Evolutionary conservation across 495 filamentous ascomycete species (phyloP).

Genomic region (Lepraria neglecta): DNA sequence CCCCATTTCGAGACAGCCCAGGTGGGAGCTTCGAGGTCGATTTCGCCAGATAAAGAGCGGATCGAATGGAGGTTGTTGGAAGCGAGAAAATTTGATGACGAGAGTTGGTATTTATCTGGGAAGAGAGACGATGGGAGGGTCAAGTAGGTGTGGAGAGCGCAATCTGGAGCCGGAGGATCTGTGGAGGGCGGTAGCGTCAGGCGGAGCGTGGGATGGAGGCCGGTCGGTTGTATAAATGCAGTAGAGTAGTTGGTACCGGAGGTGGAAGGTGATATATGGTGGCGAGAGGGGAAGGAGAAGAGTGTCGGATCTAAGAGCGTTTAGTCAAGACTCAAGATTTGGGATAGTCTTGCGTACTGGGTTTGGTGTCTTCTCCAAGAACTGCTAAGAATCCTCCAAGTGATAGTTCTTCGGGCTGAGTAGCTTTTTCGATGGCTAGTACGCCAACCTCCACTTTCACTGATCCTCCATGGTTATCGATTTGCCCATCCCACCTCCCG

Average conservation of each 20-base stretch:
- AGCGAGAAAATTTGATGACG: slow-evolving; percentile 55
- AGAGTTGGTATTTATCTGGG: slow-evolving; percentile 78
- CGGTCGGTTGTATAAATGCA: slow-evolving; percentile 60
- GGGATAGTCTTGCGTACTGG: slow-evolving; percentile 45
- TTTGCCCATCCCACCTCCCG: slow-evolving; percentile 45
- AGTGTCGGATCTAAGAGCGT: slow-evolving; percentile 55
- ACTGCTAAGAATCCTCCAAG: slow-evolving; percentile 75
- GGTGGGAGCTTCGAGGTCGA: slow-evolving; percentile 88
- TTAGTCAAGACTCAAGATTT: slow-evolving; percentile 1
- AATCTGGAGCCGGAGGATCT: slow-evolving; percentile 40
- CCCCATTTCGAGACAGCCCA: slow-evolving; percentile 78
- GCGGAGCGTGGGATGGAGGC: slow-evolving; percentile 81
- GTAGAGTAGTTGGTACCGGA: slow-evolving; percentile 42
- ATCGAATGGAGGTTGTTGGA: slow-evolving; percentile 69
- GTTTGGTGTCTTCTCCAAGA: slow-evolving; percentile 64
- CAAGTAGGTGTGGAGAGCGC: slow-evolving; percentile 74
- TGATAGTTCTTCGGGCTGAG: slow-evolving; percentile 63
- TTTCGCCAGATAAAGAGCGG: slow-evolving; percentile 64
- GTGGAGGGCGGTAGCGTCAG: slow-evolving; percentile 43
- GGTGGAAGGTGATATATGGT: slow-evolving; percentile 52
- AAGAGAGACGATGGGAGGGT: slow-evolving; percentile 82
- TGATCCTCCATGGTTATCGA: slow-evolving; percentile 33
- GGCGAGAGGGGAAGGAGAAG: slow-evolving; percentile 87
- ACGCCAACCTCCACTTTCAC: slow-evolving; percentile 73
- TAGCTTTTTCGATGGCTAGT: slow-evolving; percentile 58